phyloP scores from a whole-genome alignment of 2,329 filamentous ascomycete species.

The Fusarium sp. region DNA sequence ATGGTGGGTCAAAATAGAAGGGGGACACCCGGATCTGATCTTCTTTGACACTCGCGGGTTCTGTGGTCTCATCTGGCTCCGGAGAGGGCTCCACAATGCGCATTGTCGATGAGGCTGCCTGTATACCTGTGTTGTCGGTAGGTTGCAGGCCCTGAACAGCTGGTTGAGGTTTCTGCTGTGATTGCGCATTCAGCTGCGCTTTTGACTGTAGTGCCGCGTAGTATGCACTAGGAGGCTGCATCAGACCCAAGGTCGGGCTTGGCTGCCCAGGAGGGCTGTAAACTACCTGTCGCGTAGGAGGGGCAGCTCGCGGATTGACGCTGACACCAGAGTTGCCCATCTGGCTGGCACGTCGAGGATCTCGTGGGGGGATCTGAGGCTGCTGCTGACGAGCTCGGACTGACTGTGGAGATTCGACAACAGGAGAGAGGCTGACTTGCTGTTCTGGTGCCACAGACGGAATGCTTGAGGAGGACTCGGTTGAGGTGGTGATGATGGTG shows the following conservation, averaged over 20 bases:
- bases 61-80: conserved; percentile 42
- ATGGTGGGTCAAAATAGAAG: conserved; percentile 39
- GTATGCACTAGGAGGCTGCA: conserved; percentile 34
- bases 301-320: conserved; percentile 39
- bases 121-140: conserved; percentile 35
- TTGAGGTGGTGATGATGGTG: conserved; percentile 47
- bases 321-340: conserved; percentile 1
- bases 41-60: neutral
- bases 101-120: conserved; percentile 50
- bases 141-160: conserved; percentile 12
- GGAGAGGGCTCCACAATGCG: conserved; percentile 52
- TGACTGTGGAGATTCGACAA: conserved; percentile 58
- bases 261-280: conserved; percentile 53
- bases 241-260: conserved; percentile 55
- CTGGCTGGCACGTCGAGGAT: conserved; percentile 36
- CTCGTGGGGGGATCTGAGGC: conserved; percentile 45
- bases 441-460: conserved; percentile 33
- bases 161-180: conserved; percentile 3
- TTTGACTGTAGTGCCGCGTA: neutral
- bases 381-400: conserved; percentile 45
- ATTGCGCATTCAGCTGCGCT: neutral
- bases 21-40: conserved; percentile 28
- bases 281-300: conserved; percentile 48
- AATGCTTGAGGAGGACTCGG: conserved; percentile 39
- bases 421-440: conserved; percentile 57